Base-by-base conservation (phyloP, 768 basidiomycete genomes). In the Boletus rufocinnamomeus region DNA sequence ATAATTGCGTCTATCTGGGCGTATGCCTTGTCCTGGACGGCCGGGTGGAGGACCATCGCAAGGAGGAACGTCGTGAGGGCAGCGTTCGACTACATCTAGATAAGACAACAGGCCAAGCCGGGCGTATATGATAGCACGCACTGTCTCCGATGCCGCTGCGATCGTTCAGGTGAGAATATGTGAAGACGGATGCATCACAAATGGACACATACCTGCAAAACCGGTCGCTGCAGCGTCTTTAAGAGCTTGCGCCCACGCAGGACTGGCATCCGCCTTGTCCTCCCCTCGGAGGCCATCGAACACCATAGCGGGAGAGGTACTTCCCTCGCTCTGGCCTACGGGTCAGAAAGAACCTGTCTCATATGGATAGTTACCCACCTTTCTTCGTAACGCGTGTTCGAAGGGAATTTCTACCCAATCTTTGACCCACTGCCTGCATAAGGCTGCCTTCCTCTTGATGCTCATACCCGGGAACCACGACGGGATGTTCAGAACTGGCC, bases 331-430 rank as follows among this genome's bases (percentile, higher is more conserved):
- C 66, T 63, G 50, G 23, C 8, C 35, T 0, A 8, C 11, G 14
- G 9, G 2, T 58, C 37, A 58, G 45, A 19, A 25, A 17, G 19
- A 40, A 38, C 41, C 34, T 17, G 17, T 14, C 48, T 25, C 17
- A 4, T 21, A 34, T 19, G n/a, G 6, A 43, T 6, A 34, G 32
- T 32, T 16, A 62, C 59, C 17, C 4, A 73, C 76, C 65, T 73
- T 68, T 44, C 63, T 56, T 43, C 49, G 49, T 62, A 73, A 63
- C 17, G 69, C 68, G 38, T 64, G 65, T 9, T 65, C 58, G 44
- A 71, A 74, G 4, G 75, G 73, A 37, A 50, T 54, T 50, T 67
- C 67, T 65, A 37, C 43, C 64, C 54, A 68, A 10, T 58, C 56
- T 23, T 23, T 57, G 10, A 27, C 38, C 57, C 54, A 56, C 19